Evolutionary conservation across 1,139 yeast species (phyloP), one percentile per base, ranked within the genome.

Genomic region (Arxiozyma telluris): DNA sequence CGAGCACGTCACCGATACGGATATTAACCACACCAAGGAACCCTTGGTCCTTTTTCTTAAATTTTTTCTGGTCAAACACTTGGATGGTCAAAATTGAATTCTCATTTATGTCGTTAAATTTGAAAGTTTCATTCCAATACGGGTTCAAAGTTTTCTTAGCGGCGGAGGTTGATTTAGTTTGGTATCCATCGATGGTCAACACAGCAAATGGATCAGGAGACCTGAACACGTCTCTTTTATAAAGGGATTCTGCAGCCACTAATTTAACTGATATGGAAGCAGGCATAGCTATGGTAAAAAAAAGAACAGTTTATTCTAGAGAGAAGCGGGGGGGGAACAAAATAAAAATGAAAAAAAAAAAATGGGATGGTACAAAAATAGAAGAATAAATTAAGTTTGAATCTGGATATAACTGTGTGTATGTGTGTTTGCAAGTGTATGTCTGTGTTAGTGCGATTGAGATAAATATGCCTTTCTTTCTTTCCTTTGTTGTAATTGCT

Each of bases 121-220:
- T 81, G 68, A 93, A 94, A 6, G 87, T 76, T 72, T 93, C 97
- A 71, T 93, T 90, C 99, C 99, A 93, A 70, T 91, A 93, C 20
- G 99, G 99, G 65, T 93, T 90, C 64, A 93, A 76, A 1, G 98
- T 93, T 72, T 89, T 90, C 67, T 89, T 88, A 44, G 95, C 95
- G 41, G 96, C 94, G 52, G 90, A 83, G 1, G 98, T 93, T 22
- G 97, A 87, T 67, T 88, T 89, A 1, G 98, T 93, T 70, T 93
- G 98, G 20, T 89, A 84, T 5, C 98, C 98, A 69, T 93, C 98
- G 20, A 94, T 94, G 7, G 98, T 93, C 61, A 93, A 77, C 44
- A 94, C 98, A 0, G 98, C 97, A 74, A 93, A 93, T 8, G 99
- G 98, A 70, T 93, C 98, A 1, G 99, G 98, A 60, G 84, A 87